Evolutionary conservation across 2,329 filamentous ascomycete species (phyloP), one percentile per base, ranked within the genome.

Genomic region (Tolypocladium paradoxum): DNA sequence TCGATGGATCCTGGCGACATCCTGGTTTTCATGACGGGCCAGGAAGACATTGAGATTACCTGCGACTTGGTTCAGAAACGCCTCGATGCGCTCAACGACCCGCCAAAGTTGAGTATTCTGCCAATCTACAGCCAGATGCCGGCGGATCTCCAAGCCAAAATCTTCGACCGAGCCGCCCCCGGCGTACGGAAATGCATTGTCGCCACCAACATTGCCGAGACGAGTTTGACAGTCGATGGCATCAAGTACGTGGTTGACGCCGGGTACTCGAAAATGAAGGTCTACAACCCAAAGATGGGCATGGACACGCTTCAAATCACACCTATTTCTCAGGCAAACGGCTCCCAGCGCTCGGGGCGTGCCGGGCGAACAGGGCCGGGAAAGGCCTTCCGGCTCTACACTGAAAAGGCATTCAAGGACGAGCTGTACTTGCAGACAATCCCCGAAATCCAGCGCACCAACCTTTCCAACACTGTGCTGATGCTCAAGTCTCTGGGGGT

Each of bases 111-210:
- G 54, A 92, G 88, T 65, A 95, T 99, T 52, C 72, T 99, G 31
- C 95, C 95, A 0, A 97, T 99, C 53, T 99, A 99, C 81, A 96
- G 90, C 77, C 93, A 99, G 69, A 96, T 99, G 93, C 95, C 93
- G 2, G 93, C 93, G 35, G 95, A 99, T 68, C 75, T 99, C 36
- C 95, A 99, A 69, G 90, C 93, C 55, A 97, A 95, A 70, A 99
- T 99, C 59, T 99, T 99, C 62, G 92, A 99, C 65, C 83, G 85
- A 59, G 93, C 95, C 2, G 77, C 88, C 2, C 87, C 91, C 0
- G 93, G 93, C 1, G 91, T 96, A 5, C 84, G 93, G 54, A 99
- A 99, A 67, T 95, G 96, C 62, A 96, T 99, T 58, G 92, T 99
- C 40, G 93, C 95, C 1, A 99, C 93, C 34, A 99, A 99, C 64